Evolutionary conservation across 2,329 filamentous ascomycete genomes (phyloP).

Genomic region (Venturia nashicola): DNA sequence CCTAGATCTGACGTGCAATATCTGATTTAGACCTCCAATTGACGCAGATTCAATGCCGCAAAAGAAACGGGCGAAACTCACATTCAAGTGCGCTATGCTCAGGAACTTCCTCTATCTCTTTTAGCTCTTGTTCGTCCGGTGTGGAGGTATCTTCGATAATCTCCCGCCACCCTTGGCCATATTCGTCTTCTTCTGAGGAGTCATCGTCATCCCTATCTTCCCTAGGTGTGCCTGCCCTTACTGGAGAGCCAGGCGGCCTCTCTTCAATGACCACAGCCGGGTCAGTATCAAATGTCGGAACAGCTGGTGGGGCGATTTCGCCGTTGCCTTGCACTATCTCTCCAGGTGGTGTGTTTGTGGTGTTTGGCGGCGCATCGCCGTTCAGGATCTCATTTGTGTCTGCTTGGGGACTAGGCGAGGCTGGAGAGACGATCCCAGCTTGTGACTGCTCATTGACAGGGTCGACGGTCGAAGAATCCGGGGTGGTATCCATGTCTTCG

Average conservation of each 20-base stretch:
- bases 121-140: constrained; percentile 46
- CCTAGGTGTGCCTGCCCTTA: background rate
- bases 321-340: background rate
- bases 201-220: constrained; percentile 23
- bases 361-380: background rate
- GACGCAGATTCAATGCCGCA: background rate
- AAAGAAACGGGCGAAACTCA: constrained; percentile 16
- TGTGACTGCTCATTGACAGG: background rate
- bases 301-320: background rate
- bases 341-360: background rate
- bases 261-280: background rate
- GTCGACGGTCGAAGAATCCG: constrained; percentile 16
- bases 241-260: background rate
- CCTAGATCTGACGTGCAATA: background rate
- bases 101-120: constrained; percentile 37
- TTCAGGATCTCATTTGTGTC: background rate
- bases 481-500: constrained; percentile 28
- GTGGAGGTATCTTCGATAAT: constrained; percentile 43
- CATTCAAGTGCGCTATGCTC: constrained; percentile 45
- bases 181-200: constrained; percentile 15
- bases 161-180: constrained; percentile 34
- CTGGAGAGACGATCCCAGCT: background rate
- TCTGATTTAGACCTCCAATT: background rate
- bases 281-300: background rate
- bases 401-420: background rate